These are phyloP conservation scores for Fusarium anguioides DNA, from an alignment of 2,329 filamentous ascomycete species.

Conservation along the genomic window DNA sequence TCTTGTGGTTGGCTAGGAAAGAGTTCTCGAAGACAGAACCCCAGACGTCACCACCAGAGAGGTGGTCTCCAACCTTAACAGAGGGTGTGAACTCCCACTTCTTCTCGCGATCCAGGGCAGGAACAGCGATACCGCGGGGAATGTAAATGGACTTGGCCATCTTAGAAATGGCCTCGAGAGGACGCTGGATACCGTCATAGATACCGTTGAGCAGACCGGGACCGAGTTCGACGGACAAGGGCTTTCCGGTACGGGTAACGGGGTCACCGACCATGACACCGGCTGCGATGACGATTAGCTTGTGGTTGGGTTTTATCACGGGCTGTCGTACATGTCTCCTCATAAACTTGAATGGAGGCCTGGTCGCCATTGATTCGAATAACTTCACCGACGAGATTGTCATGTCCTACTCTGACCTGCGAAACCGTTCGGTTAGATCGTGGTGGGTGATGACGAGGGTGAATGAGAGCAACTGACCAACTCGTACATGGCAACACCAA, in stretches of 20 bases:
- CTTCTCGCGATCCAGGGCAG: slow-evolving; percentile 88
- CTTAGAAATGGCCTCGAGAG: slow-evolving; percentile 84
- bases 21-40: slow-evolving; percentile 96
- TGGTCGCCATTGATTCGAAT: slow-evolving; percentile 97
- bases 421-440: slow-evolving; percentile 24
- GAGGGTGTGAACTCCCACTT: slow-evolving; percentile 96
- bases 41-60: slow-evolving; percentile 96
- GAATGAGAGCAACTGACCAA: slow-evolving; percentile 69
- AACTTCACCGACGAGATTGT: slow-evolving; percentile 93
- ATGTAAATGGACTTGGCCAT: slow-evolving; percentile 93
- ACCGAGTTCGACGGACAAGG: slow-evolving; percentile 95
- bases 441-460: slow-evolving; percentile 1
- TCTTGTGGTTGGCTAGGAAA: slow-evolving; percentile 91
- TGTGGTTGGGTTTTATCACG: slow-evolving; percentile 1
- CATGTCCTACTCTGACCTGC: slow-evolving; percentile 90
- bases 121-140: slow-evolving; percentile 88
- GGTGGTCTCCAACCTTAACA: slow-evolving; percentile 95
- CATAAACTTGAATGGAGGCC: slow-evolving; percentile 98
- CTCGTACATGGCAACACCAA: slow-evolving; percentile 99
- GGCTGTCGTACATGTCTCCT: slow-evolving; percentile 83
- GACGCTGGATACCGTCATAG: slow-evolving; percentile 98
- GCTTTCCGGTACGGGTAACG: slow-evolving; percentile 90
- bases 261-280: slow-evolving; percentile 97
- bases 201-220: slow-evolving; percentile 98
- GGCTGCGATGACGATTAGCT: slow-evolving; percentile 63